These are phyloP conservation scores for Aspergillus ellipticus DNA, from an alignment of 495 filamentous ascomycete genomes.

Conservation along the genomic window DNA sequence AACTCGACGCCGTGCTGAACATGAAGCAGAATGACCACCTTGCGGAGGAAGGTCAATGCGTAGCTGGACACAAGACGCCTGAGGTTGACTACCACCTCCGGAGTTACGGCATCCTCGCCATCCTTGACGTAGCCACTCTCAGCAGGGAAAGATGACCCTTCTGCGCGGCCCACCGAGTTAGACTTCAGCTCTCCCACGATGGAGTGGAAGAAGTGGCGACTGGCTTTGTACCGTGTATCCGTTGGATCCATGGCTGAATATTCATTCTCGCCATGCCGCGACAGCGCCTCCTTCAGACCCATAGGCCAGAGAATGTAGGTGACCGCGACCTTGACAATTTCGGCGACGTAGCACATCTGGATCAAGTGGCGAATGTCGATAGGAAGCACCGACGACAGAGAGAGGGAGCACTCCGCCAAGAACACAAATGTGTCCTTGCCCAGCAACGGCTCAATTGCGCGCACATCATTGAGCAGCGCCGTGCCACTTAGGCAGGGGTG, in stretches of 20 bases:
- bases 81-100: slow-evolving; percentile 41
- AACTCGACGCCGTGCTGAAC: slow-evolving; percentile 88
- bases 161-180: slow-evolving; percentile 42
- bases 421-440: slow-evolving; percentile 81
- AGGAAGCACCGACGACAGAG: slow-evolving; percentile 64
- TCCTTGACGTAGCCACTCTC: slow-evolving; percentile 44
- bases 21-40: slow-evolving; percentile 76
- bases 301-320: slow-evolving; percentile 45
- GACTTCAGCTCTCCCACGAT: slow-evolving; percentile 41
- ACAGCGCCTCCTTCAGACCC: slow-evolving; percentile 39
- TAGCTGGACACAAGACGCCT: slow-evolving; percentile 66
- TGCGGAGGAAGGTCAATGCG: slow-evolving; percentile 84
- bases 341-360: slow-evolving; percentile 85
- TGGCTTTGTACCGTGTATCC: slow-evolving; percentile 26
- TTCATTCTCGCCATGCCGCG: slow-evolving; percentile 27
- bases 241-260: slow-evolving; percentile 29
- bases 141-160: slow-evolving; percentile 39
- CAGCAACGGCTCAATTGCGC: slow-evolving; percentile 64
- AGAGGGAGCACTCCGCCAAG: slow-evolving; percentile 68
- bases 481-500: slow-evolving; percentile 44
- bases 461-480: slow-evolving; percentile 39
- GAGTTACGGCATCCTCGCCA: slow-evolving; percentile 39
- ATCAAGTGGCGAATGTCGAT: slow-evolving; percentile 80
- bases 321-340: slow-evolving; percentile 73
- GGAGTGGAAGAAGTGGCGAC: slow-evolving; percentile 39